A percentile compares a stretch with the other conserved stretches of the same genome.
Evolutionary conservation across 768 basidiomycete genomes (phyloP).

Genomic region (Podaxis sp.): DNA sequence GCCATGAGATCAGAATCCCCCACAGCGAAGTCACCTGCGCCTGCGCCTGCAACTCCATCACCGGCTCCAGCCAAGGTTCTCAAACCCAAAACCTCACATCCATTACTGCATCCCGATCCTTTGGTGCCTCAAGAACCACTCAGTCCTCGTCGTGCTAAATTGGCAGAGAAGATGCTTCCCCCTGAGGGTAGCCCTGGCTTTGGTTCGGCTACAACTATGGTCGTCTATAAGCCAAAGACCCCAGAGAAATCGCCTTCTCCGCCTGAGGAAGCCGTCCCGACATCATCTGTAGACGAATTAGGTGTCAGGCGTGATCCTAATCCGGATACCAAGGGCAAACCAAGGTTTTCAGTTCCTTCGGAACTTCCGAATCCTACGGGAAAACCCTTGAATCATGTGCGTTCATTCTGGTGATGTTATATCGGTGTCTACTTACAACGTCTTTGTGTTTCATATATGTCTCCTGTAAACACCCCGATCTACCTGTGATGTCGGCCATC

Average conservation of each 20-base stretch:
- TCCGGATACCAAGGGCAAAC: conserved; percentile 20
- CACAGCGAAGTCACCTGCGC: not conserved
- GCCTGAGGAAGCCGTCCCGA: conserved; percentile 41
- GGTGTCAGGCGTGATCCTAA: conserved; percentile 37
- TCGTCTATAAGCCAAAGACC: conserved; percentile 59
- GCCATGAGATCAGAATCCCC: conserved; percentile 20
- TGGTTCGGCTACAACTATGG: conserved; percentile 77
- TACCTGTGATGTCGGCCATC: conserved; percentile 30
- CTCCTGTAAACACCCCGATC: conserved; percentile 27
- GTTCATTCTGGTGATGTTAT: conserved; percentile 69
- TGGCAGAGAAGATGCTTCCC: conserved; percentile 26
- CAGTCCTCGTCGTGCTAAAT: conserved; percentile 18
- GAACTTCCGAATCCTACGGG: conserved; percentile 47
- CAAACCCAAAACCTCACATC: conserved; percentile 40
- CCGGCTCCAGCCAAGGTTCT: conserved; percentile 20
- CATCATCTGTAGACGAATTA: conserved; percentile 45
- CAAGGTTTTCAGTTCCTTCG: conserved; percentile 25
- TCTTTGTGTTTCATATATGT: conserved; percentile 25
- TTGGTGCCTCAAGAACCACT: conserved; percentile 18
- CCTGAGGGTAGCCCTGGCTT: conserved; percentile 40
- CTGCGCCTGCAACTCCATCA: conserved; percentile 2
- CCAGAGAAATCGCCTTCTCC: conserved; percentile 42
- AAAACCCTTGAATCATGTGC: conserved; percentile 82
- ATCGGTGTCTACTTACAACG: conserved; percentile 48
- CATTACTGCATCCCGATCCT: conserved; percentile 29